Base-by-base conservation (phyloP, 2,329 filamentous ascomycete genomes). In the Sclerotinia sclerotiorum region DNA sequence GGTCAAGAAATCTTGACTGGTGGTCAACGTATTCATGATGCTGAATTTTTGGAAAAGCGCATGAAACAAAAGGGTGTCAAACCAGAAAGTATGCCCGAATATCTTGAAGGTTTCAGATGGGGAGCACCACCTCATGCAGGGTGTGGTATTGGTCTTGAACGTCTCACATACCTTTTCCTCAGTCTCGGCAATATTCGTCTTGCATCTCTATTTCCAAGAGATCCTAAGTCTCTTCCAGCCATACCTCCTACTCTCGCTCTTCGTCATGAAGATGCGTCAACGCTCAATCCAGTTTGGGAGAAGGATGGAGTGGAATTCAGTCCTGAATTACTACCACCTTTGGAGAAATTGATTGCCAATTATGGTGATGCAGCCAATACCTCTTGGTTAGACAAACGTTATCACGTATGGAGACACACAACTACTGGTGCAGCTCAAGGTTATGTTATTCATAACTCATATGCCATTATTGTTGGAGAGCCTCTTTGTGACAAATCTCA, bases 341-440 rank as follows among this genome's bases (percentile, higher is more conserved):
- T 97, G 6, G 92, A 94, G 77, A 90, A 97, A 77, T 88, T 97
- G 54, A 93, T 97, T 78, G 93, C 93, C 76, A 97, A 97, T 79
- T 97, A 97, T 74, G 94, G 94, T 71, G 94, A 97, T 79, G 93
- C 94, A 2, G 93, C 93, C 61, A 96, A 97, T 76, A 97, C 94
- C 0, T 95, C 93, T 0, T 97, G 93, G 93, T 86, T 95, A 10
- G 94, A 97, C 78, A 91, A 93, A 8, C 88, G 93, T 8, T 97
- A 94, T 78, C 85, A 92, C 76, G 88, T 97, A 69, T 97, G 93
- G 92, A 89, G 94, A 42, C 92, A 97, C 76, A 81, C 85, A 29
- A 79, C 82, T 46, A 94, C 91, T 2, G 94, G 94, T 61, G 94
- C 93, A 0, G 93, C 93, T 6, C 85, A 97, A 46, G 91, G 93